Conservation (phyloP, 495 filamentous ascomycete species). For the Penicillium maclennaniae region DNA sequence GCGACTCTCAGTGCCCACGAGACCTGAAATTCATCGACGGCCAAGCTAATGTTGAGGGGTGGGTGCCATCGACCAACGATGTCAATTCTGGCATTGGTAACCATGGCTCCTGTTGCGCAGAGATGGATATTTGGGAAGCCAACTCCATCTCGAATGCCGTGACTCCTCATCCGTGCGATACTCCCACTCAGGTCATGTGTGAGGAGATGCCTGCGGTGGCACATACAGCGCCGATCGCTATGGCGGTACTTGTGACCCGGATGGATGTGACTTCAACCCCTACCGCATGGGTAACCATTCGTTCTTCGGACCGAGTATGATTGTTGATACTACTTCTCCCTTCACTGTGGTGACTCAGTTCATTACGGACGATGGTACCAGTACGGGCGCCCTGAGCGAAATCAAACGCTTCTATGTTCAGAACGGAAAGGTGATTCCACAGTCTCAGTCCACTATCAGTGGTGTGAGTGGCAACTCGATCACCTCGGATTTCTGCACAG, state of each 20-base stretch:
- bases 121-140: slow-evolving; percentile 73
- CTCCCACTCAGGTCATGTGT: slow-evolving; percentile 54
- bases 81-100: slow-evolving; percentile 55
- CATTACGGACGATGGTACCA: slow-evolving; percentile 52
- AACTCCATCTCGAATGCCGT: slow-evolving; percentile 56
- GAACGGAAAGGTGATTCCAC: slow-evolving; percentile 57
- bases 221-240: slow-evolving; percentile 43
- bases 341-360: slow-evolving; percentile 74
- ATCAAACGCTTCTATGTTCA: slow-evolving; percentile 73
- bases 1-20: slow-evolving; percentile 66
- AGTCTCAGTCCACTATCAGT: slow-evolving; percentile 50
- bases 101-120: slow-evolving; percentile 65
- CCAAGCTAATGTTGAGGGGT: slow-evolving; percentile 57
- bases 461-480: slow-evolving; percentile 55
- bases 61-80: slow-evolving; percentile 56
- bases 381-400: slow-evolving; percentile 53
- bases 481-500: slow-evolving; percentile 57
- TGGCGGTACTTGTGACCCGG: slow-evolving; percentile 64
- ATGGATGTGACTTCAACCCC: slow-evolving; percentile 77
- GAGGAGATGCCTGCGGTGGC: slow-evolving; percentile 53
- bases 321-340: slow-evolving; percentile 57
- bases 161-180: slow-evolving; percentile 63
- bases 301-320: slow-evolving; percentile 62
- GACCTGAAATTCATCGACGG: slow-evolving; percentile 69
- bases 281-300: slow-evolving; percentile 59